Base-by-base conservation (phyloP, 1,284 basidiomycete species). In the Vanrija pseudolonga region DNA sequence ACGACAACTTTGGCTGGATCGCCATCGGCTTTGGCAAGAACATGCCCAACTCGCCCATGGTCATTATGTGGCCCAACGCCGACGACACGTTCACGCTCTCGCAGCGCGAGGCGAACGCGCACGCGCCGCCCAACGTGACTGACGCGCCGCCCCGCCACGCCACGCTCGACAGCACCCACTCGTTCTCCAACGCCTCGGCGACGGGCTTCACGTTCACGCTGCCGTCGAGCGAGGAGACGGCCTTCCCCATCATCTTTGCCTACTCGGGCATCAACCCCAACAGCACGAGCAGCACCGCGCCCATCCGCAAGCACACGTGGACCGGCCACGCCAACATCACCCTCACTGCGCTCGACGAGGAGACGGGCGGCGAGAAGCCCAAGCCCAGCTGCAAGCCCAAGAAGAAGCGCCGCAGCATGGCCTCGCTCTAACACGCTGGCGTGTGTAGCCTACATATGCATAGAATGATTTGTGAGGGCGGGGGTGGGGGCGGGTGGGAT, bases 41-140 rank as follows among this genome's bases (percentile, higher is more conserved):
- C 18, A 60, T 60, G 58, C 38, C 76, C 9, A 60, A 78, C 56
- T 76, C 80, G 15, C 80, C 82, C 0, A 83, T 86, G 82, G 81
- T 86, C 49, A 82, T 87, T 44, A 80, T 83, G 72, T 87, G 85
- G 85, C 74, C 81, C 7, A 84, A 84, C 63, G 67, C 71, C 12
- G 80, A 83, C 57, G 80, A 80, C 8, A 72, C 77, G 2, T 76
- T 84, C 43, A 84, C 83, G 9, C 71, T 86, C 28, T 85, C 83
- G 12, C 85, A 87, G 65, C 79, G 85, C 28, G 69, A 68, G 22
- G 81, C 85, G 0, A 53, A 32, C 32, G 32, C 32, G 32, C 32
- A 12, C 32, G 32, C 32, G 32, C 42, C 42, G 76, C 83, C 83
- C 4, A 79, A 71, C 5, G 73, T 81, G 22, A 81, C 79, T 42